Evolutionary conservation across 306 rosid genomes (phyloP).

Genomic region (Glycine soja): DNA sequence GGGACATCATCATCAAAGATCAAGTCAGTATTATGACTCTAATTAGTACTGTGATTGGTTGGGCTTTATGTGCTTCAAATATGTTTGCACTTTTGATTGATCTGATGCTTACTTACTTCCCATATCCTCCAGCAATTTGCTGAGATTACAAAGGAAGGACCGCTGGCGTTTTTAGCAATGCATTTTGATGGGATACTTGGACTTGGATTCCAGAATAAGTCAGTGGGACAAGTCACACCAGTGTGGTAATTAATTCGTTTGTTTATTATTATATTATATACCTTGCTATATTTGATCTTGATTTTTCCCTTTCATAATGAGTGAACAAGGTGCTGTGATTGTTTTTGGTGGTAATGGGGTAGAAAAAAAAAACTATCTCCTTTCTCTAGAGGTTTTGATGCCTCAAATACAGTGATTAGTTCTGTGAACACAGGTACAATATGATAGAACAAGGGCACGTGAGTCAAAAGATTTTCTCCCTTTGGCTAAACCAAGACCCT

Average conservation of each 20-base stretch:
- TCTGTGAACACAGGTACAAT: slow-evolving; percentile 51
- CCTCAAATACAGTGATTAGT: neutral
- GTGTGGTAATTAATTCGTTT: slow-evolving; percentile 49
- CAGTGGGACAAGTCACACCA: slow-evolving; percentile 53
- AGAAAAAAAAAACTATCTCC: no score
- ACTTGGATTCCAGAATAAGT: slow-evolving; percentile 54
- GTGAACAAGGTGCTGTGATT: neutral
- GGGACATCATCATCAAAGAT: slow-evolving; percentile 49
- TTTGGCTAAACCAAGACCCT: slow-evolving; percentile 56
- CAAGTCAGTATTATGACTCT: slow-evolving; percentile 44
- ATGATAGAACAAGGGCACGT: slow-evolving; percentile 53
- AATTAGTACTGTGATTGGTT: slow-evolving; percentile 10
- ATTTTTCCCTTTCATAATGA: neutral
- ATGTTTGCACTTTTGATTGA: slow-evolving; percentile 15
- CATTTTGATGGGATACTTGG: slow-evolving; percentile 61
- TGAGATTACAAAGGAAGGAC: slow-evolving; percentile 54
- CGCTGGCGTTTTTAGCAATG: slow-evolving; percentile 47
- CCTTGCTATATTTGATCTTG: neutral
- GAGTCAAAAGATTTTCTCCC: slow-evolving; percentile 49
- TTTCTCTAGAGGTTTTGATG: neutral
- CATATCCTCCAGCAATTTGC: slow-evolving; percentile 51
- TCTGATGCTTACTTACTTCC: neutral
- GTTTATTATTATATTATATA: neutral
- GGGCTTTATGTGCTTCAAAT: slow-evolving; percentile 16
- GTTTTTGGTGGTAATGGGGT: neutral